Conservation (phyloP, 257 asterid genomes). For the Knoxia roxburghii region DNA sequence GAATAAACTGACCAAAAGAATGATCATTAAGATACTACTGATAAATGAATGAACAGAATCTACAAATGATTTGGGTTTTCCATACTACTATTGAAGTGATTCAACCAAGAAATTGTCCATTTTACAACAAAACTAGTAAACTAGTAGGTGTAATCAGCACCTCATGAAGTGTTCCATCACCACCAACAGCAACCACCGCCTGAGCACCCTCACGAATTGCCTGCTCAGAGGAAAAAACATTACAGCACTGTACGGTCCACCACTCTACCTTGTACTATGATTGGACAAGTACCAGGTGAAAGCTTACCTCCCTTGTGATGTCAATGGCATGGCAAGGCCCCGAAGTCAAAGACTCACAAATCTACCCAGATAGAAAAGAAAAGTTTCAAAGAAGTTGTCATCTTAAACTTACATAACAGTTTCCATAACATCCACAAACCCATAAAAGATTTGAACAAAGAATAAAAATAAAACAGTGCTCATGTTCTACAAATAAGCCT, state of each 20-base stretch:
- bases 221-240: slow-evolving; percentile 35
- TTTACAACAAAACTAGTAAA: neutral
- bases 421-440: neutral
- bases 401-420: neutral
- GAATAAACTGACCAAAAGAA: neutral
- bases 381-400: neutral
- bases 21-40: neutral
- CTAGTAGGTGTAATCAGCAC: slow-evolving; percentile 27
- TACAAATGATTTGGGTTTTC: neutral
- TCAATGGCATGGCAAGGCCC: slow-evolving; percentile 87
- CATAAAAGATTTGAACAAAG: neutral
- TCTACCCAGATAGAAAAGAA: slow-evolving; percentile 42
- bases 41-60: neutral
- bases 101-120: neutral
- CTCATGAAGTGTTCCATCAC: slow-evolving; percentile 97
- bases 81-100: neutral
- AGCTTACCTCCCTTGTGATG: slow-evolving; percentile 78
- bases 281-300: slow-evolving; percentile 18
- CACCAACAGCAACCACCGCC: slow-evolving; percentile 94
- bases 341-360: slow-evolving; percentile 78
- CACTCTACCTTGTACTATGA: slow-evolving; percentile 7
- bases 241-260: slow-evolving; percentile 15
- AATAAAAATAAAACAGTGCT: neutral
- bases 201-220: slow-evolving; percentile 93
- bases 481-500: neutral